A percentile compares a stretch with the other conserved stretches of the same genome.
Evolutionary conservation across 805 yeast genomes (phyloP).

Genomic region (Hanseniaspora meyeri): DNA sequence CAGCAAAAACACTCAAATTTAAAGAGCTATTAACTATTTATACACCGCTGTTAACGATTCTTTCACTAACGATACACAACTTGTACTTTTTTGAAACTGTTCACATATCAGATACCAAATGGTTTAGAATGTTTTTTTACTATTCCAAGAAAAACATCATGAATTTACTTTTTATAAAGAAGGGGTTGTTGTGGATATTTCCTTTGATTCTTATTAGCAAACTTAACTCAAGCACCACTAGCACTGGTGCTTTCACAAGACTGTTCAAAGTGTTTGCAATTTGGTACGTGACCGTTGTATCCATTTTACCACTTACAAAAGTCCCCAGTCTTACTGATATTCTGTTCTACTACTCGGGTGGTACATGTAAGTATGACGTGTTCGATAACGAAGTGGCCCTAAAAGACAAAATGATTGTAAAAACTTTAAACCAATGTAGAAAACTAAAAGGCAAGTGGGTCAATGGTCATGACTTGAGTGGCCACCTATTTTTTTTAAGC

Average conservation of each 20-base stretch:
- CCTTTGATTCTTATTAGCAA: conserved; percentile 18
- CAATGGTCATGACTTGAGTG: conserved; percentile 94
- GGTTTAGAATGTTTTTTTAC: not conserved
- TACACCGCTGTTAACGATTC: conserved; percentile 1
- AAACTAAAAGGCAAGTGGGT: conserved; percentile 51
- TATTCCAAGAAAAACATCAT: conserved; percentile 25
- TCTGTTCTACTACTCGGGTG: conserved; percentile 71
- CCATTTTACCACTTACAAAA: conserved; percentile 65
- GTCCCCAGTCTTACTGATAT: conserved; percentile 77
- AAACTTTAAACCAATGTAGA: conserved; percentile 32
- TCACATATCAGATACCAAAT: not conserved
- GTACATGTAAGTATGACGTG: conserved; percentile 25
- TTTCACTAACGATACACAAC: not conserved
- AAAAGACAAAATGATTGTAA: not conserved
- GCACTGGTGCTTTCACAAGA: conserved; percentile 2
- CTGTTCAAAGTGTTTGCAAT: conserved; percentile 34
- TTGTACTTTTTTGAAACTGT: not conserved
- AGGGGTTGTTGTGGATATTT: conserved; percentile 80
- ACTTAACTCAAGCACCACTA: not conserved
- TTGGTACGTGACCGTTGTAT: conserved; percentile 45
- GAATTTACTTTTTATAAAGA: conserved; percentile 67
- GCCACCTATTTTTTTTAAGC: conserved; percentile 68
- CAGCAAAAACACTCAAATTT: not conserved
- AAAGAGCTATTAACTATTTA: not conserved
- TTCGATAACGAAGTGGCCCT: not conserved